Conservation (phyloP, 1,284 basidiomycete genomes). For the Coniferiporia sulphurascens region DNA sequence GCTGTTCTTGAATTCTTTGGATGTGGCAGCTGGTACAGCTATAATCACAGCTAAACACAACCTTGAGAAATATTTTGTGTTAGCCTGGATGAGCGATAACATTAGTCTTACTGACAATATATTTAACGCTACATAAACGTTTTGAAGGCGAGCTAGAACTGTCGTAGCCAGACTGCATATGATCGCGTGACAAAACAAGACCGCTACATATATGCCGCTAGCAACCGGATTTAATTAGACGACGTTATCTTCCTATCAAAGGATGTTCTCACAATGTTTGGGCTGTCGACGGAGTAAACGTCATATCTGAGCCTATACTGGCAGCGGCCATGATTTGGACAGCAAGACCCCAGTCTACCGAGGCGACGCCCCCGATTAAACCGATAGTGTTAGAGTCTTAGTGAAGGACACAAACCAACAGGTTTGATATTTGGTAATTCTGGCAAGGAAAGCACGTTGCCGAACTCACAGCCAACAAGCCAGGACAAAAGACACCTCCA, state of each 20-base stretch:
- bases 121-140: conserved; percentile 28
- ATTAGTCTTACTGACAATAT: conserved; percentile 26
- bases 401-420: too few species aligned
- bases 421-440: too few species aligned
- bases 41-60: conserved; percentile 41
- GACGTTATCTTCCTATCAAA: neutral
- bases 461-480: conserved; percentile 29
- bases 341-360: conserved; percentile 40
- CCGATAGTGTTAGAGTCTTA: conserved; percentile 37
- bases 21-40: conserved; percentile 42
- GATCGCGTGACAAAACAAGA: conserved; percentile 30
- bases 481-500: conserved; percentile 31
- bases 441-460: neutral
- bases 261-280: conserved; percentile 29
- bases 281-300: conserved; percentile 26
- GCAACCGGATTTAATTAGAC: neutral
- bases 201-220: conserved; percentile 30
- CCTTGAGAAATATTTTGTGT: conserved; percentile 20
- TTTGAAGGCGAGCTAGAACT: conserved; percentile 30
- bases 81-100: neutral
- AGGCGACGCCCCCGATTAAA: conserved; percentile 36
- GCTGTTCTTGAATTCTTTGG: conserved; percentile 37
- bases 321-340: conserved; percentile 35
- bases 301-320: conserved; percentile 30
- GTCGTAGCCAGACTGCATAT: conserved; percentile 41